Evolutionary conservation across 2,329 filamentous ascomycete genomes (phyloP), one percentile per base, ranked within the genome.

Genomic region (Pseudogymnoascus sp.): DNA sequence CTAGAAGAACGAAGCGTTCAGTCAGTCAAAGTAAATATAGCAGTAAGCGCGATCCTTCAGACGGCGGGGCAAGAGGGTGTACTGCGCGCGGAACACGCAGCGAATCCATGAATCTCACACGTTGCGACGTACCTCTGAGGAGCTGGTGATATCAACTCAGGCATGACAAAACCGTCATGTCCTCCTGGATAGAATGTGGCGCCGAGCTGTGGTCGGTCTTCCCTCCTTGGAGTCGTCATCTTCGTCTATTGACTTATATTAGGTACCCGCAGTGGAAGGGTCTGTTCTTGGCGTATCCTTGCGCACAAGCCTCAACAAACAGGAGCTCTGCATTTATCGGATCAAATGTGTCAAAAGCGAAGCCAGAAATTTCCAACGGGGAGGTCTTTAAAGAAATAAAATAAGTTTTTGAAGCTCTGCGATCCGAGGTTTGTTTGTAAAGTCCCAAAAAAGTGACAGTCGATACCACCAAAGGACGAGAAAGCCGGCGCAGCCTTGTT

Each of bases 101-200:
- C 10, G 21, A 45, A 45, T 45, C 41, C 21, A 45, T 11, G 41
- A 45, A 45, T 14, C 41, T 45, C 41, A 45, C 19, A 45, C 6
- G 8, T 26, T 45, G 19, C 41, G 52, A 67, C 80, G 69, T 77
- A 88, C 86, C 87, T 82, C 78, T 90, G 86, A 66, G 87, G 87
- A 69, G 84, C 81, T 62, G 87, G 87, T 70, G 87, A 87, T 67
- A 89, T 81, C 70, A 89, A 77, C 74, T 88, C 85, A 66, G 81
- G 79, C 79, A 88, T 83, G 73, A 83, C 87, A 74, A 84, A 88
- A 74, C 88, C 84, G 75, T 89, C 86, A 68, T 81, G 78, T 60
- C 82, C 83, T 68, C 86, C 86, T 68, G 87, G 87, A 72, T 86
- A 81, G 74, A 87, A 89, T 59, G 86, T 90, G 63, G 87, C 86